A percentile compares a stretch with the other conserved stretches of the same genome.
phyloP scores from a whole-genome alignment of 164 flowering plant species.

The Umbilicus rupestris region DNA sequence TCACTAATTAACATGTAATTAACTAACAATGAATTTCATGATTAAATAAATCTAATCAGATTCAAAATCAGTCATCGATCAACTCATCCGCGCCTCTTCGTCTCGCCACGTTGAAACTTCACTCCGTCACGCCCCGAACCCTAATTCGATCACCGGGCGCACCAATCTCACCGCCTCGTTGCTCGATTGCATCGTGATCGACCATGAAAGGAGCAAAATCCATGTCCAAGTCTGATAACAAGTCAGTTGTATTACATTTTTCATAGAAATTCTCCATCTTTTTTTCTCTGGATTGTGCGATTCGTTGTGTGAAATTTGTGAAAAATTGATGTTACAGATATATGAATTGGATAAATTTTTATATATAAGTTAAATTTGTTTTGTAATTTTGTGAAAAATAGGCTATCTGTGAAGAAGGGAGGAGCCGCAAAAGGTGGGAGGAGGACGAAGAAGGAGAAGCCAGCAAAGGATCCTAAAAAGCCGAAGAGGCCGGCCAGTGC shows the following conservation, averaged over 20 bases:
- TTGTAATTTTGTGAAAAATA: constrained; percentile 6
- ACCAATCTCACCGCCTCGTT: constrained; percentile 14
- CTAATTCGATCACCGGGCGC: constrained; percentile 2
- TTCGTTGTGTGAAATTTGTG: too few relatives aligned
- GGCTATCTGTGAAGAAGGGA: constrained; percentile 40
- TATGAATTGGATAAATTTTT: too few relatives aligned
- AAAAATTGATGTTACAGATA: too few relatives aligned
- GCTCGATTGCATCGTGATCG: constrained; percentile 14
- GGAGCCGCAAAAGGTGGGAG: constrained; percentile 13
- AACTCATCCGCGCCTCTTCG: too few relatives aligned
- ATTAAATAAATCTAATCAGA: too few relatives aligned
- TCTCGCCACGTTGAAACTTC: not conserved
- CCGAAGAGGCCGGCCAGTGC: constrained; percentile 88
- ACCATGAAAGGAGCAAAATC: constrained; percentile 44
- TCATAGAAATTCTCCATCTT: too few relatives aligned
- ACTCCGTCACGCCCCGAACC: not conserved
- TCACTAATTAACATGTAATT: too few relatives aligned
- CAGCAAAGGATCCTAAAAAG: constrained; percentile 46
- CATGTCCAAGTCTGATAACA: constrained; percentile 19
- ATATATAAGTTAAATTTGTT: not conserved
- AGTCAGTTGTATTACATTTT: constrained; percentile 19
- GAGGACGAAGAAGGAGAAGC: constrained; percentile 22
- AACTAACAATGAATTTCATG: too few relatives aligned
- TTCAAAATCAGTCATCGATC: too few relatives aligned
- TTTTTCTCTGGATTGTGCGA: too few relatives aligned